Conservation (phyloP, 352 stramenopile genomes). For the Thalassiosira hispida region DNA sequence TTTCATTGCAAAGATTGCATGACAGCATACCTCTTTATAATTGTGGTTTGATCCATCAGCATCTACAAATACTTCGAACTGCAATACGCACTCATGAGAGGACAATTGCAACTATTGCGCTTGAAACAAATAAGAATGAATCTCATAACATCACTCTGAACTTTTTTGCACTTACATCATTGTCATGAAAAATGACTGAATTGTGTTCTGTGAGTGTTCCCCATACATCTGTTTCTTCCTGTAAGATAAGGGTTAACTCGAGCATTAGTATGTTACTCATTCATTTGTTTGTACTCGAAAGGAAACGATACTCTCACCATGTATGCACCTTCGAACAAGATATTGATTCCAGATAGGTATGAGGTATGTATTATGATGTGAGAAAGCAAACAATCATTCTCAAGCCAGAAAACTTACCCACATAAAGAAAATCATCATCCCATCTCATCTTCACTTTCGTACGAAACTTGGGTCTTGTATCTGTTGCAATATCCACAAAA, state of each 20-base stretch:
- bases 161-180: slow-evolving; percentile 38
- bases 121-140: not conserved
- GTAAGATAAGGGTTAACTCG: not conserved
- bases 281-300: not conserved
- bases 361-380: too few species aligned
- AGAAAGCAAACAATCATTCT: not conserved
- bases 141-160: not conserved
- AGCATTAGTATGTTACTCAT: not conserved
- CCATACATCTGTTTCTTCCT: slow-evolving; percentile 58
- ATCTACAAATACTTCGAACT: slow-evolving; percentile 60
- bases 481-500: slow-evolving; percentile 54
- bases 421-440: slow-evolving; percentile 55
- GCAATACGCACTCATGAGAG: too few species aligned
- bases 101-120: too few species aligned
- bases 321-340: not conserved
- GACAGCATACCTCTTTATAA: slow-evolving; percentile 47
- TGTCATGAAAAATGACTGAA: slow-evolving; percentile 59
- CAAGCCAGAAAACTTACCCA: slow-evolving; percentile 23
- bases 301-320: not conserved
- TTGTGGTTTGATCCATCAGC: slow-evolving; percentile 52
- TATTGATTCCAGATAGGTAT: too few species aligned
- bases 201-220: slow-evolving; percentile 45
- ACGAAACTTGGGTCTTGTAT: slow-evolving; percentile 35
- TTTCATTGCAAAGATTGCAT: not conserved
- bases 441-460: slow-evolving; percentile 51